Evolutionary conservation across 2,329 filamentous ascomycete species (phyloP).

Genomic region (Shiraia sp.): DNA sequence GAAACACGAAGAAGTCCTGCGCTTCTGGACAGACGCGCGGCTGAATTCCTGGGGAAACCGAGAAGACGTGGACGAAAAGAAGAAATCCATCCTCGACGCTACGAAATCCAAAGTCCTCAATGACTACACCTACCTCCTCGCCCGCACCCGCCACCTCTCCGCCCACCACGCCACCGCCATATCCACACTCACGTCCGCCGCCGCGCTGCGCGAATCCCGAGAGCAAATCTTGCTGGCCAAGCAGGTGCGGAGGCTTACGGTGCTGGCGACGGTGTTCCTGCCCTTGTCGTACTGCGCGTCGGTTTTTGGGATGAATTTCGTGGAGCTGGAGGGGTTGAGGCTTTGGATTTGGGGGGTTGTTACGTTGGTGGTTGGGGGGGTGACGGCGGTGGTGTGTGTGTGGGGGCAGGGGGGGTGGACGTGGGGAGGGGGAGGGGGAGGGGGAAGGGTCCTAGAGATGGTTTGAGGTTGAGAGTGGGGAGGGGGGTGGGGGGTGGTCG

Average conservation of each 20-base stretch:
- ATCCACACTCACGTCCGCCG: not conserved
- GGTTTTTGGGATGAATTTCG: conserved; percentile 10
- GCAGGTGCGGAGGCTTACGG: conserved; percentile 5
- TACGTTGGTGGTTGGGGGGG: conserved; percentile 1
- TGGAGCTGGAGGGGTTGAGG: conserved; percentile 3
- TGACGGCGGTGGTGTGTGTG: conserved; percentile 3
- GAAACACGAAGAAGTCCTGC: conserved; percentile 6
- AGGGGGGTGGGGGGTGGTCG: not conserved
- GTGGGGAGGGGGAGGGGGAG: not conserved
- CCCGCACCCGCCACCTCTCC: not conserved
- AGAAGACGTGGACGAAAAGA: not conserved
- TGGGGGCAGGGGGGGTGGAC: conserved; percentile 1
- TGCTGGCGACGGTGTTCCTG: conserved; percentile 6
- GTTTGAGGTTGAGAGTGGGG: not conserved
- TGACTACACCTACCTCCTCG: conserved; percentile 4
- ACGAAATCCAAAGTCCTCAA: not conserved
- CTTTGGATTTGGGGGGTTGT: conserved; percentile 8
- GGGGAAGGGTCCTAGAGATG: too few species aligned
- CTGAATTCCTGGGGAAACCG: not conserved
- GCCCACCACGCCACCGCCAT: conserved; percentile 3
- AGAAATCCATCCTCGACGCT: not conserved
- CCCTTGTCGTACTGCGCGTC: conserved; percentile 5
- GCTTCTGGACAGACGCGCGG: not conserved
- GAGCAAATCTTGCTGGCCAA: conserved; percentile 7
- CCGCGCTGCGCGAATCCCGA: conserved; percentile 3